Conservation (phyloP, 306 rosid genomes). For the Dalbergia cultrata region DNA sequence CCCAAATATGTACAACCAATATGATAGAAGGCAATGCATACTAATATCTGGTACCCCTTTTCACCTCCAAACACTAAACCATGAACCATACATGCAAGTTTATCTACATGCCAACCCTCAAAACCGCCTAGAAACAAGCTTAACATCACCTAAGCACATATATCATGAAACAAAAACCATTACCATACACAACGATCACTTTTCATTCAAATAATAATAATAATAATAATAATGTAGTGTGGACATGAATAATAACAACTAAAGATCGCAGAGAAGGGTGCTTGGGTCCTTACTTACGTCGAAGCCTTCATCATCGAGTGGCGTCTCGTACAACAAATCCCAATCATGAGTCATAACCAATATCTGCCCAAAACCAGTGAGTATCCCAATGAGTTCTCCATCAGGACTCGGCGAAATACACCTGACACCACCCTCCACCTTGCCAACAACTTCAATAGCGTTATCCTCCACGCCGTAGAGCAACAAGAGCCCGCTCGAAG, state of each 20-base stretch:
- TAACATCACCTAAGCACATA: slow-evolving; percentile 16
- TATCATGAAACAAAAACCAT: slow-evolving; percentile 3
- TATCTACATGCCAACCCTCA: neutral
- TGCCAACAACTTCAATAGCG: slow-evolving; percentile 75
- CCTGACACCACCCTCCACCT: slow-evolving; percentile 82
- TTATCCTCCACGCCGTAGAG: slow-evolving; percentile 65
- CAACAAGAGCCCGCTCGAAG: slow-evolving; percentile 70
- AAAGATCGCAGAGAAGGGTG: slow-evolving; percentile 47
- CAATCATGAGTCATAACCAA: slow-evolving; percentile 92
- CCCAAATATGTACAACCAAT: neutral
- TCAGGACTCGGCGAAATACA: slow-evolving; percentile 90
- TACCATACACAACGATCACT: neutral
- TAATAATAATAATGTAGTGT: neutral
- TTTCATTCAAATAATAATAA: neutral
- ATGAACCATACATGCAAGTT: neutral
- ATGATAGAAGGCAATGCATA: slow-evolving; percentile 1
- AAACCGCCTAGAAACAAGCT: neutral
- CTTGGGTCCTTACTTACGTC: slow-evolving; percentile 91
- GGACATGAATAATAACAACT: neutral
- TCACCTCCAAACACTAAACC: neutral
- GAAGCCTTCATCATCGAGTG: slow-evolving; percentile 62
- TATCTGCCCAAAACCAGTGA: slow-evolving; percentile 72
- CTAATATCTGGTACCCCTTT: neutral
- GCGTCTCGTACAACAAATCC: slow-evolving; percentile 85
- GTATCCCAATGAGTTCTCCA: slow-evolving; percentile 77